Conservation (phyloP, 2,329 filamentous ascomycete species). For the Basipetospora sp. region DNA sequence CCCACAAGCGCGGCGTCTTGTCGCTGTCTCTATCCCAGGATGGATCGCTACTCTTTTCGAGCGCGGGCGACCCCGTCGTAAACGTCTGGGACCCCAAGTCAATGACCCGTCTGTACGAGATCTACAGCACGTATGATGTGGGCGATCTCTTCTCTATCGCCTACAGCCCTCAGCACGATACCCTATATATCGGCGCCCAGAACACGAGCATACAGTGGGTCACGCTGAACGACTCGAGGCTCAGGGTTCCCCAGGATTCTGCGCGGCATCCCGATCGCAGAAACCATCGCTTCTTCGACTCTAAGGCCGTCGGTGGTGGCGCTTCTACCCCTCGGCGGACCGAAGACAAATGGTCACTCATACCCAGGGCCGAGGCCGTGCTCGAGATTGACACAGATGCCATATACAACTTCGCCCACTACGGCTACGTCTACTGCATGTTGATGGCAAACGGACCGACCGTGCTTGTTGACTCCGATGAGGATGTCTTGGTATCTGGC, state of each 20-base stretch:
- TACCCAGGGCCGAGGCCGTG: constrained; percentile 39
- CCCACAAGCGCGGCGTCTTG: constrained; percentile 81
- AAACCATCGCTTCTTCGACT: constrained; percentile 86
- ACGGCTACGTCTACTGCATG: constrained; percentile 95
- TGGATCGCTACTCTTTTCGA: constrained; percentile 68
- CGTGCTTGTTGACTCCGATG: constrained; percentile 51
- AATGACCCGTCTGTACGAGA: constrained; percentile 66
- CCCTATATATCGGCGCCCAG: constrained; percentile 80
- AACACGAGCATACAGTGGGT: constrained; percentile 95
- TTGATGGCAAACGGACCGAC: constrained; percentile 59
- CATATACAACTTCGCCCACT: constrained; percentile 80
- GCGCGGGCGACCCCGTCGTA: constrained; percentile 81
- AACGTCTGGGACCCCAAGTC: constrained; percentile 80
- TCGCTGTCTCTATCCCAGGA: constrained; percentile 69
- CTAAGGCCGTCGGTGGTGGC: constrained; percentile 70
- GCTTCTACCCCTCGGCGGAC: constrained; percentile 59
- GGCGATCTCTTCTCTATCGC: constrained; percentile 93
- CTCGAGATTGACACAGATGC: constrained; percentile 71
- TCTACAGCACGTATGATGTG: constrained; percentile 86
- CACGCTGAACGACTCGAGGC: constrained; percentile 49
- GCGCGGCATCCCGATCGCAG: constrained; percentile 59
- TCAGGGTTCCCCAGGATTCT: constrained; percentile 45
- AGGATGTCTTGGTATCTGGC: constrained; percentile 76
- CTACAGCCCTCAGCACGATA: constrained; percentile 66
- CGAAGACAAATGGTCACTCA: constrained; percentile 40